Conservation (phyloP, 2,329 filamentous ascomycete species). For the Ophiostoma pallidulum region DNA sequence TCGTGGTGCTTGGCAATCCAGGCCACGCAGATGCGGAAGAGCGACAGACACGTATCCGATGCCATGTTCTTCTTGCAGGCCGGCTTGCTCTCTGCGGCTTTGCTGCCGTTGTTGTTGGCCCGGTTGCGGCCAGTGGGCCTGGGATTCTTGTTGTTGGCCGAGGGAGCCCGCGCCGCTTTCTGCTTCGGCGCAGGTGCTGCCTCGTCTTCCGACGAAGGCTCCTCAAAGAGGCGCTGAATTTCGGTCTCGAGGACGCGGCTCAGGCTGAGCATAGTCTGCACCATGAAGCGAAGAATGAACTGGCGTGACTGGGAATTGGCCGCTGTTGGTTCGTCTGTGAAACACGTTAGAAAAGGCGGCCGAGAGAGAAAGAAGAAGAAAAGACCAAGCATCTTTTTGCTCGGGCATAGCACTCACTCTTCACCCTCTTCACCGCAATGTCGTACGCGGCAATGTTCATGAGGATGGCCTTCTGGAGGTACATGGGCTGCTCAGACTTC, state of each 20-base stretch:
- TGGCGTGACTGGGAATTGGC: slow-evolving; percentile 41
- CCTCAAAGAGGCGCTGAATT: slow-evolving; percentile 9
- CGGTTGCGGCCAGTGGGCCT: not conserved
- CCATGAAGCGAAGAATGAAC: slow-evolving; percentile 67
- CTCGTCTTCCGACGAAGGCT: not conserved
- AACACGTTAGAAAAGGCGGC: slow-evolving; percentile 14
- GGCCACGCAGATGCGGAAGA: slow-evolving; percentile 43
- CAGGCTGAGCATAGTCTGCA: slow-evolving; percentile 64
- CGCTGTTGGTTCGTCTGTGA: slow-evolving; percentile 36
- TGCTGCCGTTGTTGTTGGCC: not conserved
- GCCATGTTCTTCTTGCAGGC: slow-evolving; percentile 16
- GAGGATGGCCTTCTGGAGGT: slow-evolving; percentile 69
- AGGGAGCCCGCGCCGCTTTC: not conserved
- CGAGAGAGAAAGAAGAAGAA: slow-evolving; percentile 1
- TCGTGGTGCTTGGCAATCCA: slow-evolving; percentile 41
- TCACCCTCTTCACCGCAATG: slow-evolving; percentile 49
- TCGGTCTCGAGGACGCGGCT: slow-evolving; percentile 49
- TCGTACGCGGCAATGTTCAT: slow-evolving; percentile 81
- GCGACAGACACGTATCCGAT: slow-evolving; percentile 37
- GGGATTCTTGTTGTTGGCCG: not conserved
- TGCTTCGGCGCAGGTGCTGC: not conserved
- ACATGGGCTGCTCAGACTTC: slow-evolving; percentile 52
- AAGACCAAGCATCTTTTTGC: too few species aligned
- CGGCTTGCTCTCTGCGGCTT: not conserved
- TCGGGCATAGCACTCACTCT: slow-evolving; percentile 32